phyloP scores from a whole-genome alignment of 257 asterid genomes.

The Nicotiana tomentosiformis region DNA sequence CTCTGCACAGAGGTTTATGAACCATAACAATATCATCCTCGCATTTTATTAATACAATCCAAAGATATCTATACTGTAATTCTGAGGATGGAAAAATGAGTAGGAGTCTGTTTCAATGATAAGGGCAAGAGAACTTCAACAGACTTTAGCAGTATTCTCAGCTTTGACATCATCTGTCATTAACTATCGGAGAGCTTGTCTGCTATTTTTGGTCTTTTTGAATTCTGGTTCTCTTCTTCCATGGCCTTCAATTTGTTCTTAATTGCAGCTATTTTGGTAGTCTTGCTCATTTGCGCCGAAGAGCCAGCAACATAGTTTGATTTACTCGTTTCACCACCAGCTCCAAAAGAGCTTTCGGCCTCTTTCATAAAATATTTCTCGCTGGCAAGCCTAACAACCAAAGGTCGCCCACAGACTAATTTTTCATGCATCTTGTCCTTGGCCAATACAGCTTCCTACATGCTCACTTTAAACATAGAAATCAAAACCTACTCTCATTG shows the following conservation, averaged over 20 bases:
- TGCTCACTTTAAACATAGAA: conserved; percentile 73
- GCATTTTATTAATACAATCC: too few relatives aligned
- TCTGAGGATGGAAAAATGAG: not conserved
- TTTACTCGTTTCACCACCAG: conserved; percentile 33
- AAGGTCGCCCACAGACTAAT: conserved; percentile 56
- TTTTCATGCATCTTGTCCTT: conserved; percentile 93
- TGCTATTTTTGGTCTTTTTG: conserved; percentile 46
- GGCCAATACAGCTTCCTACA: conserved; percentile 87
- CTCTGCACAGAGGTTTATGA: too few relatives aligned
- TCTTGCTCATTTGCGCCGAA: conserved; percentile 46
- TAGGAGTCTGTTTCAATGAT: not conserved
- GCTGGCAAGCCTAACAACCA: conserved; percentile 76
- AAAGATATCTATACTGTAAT: too few relatives aligned
- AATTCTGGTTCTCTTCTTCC: conserved; percentile 50
- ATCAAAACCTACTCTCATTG: conserved; percentile 27
- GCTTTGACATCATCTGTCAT: not conserved
- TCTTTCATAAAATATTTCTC: conserved; percentile 51
- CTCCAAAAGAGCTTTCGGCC: conserved; percentile 26
- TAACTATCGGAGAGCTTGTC: not conserved
- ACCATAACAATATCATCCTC: too few relatives aligned
- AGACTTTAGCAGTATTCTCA: not conserved
- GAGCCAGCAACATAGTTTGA: conserved; percentile 25
- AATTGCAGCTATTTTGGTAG: conserved; percentile 85
- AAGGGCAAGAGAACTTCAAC: not conserved
- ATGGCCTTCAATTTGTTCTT: conserved; percentile 80